Evolutionary conservation across 495 filamentous ascomycete species (phyloP), one percentile per base, ranked within the genome.

Genomic region (Penicillium herquei): DNA sequence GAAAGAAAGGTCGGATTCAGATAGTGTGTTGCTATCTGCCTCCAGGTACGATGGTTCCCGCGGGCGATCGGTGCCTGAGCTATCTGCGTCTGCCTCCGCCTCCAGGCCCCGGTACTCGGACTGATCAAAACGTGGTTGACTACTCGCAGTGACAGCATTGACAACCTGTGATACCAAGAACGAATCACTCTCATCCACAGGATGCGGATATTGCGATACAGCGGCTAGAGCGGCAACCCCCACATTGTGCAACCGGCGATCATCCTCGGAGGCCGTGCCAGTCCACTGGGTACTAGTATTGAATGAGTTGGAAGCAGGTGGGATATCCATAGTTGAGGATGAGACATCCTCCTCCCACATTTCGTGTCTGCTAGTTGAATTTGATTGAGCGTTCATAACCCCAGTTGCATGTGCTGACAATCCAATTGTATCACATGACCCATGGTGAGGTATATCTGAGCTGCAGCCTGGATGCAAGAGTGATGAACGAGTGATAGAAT

Each of bases 181-280:
- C 0, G 67, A 58, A 17, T 43, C 37, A 47, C 54, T 62, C 35
- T 58, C 55, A 37, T 58, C 59, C 12, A 66, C 52, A 14, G 59
- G 49, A 31, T 59, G 58, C 6, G 71, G 64, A 45, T 70, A 69
- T 6, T 70, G 70, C 14, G 70, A 63, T 8, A 76, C 65, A 7
- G 73, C 66, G 52, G 72, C 68, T 5, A 74, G 61, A 51, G 71
- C 72, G 34, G 72, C 70, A 30, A 69, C 51, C 3, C 59, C 64
- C 30, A 67, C 59, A 57, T 66, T 57, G 49, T 65, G 61, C 35
- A 65, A 61, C 13, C 40, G 58, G 14, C 52, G 61, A 54, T 67
- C 66, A 32, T 57, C 56, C 2, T 58, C 50, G 9, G 60, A 54
- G 3, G 58, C 44, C 49, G 64, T 56, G 3, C 39, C 56, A 30